These are phyloP conservation scores for Xanthoparmelia taractica DNA, from an alignment of 495 filamentous ascomycete species.

Conservation along the genomic window DNA sequence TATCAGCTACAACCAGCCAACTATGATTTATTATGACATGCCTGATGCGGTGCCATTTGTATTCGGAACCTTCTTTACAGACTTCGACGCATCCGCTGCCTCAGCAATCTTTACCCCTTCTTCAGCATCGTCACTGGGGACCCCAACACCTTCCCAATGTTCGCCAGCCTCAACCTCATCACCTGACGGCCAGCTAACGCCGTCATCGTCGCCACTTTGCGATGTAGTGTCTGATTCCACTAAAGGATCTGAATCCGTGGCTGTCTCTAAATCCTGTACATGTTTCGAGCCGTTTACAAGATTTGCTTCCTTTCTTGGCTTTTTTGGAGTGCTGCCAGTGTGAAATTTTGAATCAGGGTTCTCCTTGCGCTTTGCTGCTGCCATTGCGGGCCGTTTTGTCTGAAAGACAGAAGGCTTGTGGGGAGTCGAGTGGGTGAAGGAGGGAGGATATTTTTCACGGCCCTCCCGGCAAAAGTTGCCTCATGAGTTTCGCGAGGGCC, in stretches of 20 bases:
- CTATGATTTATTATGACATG: not conserved
- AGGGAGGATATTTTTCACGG: constrained; percentile 1
- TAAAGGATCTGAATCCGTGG: constrained; percentile 27
- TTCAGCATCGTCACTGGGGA: constrained; percentile 28
- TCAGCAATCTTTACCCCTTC: constrained; percentile 18
- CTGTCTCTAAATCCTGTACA: constrained; percentile 13
- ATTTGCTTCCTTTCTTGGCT: constrained; percentile 11
- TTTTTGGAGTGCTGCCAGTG: constrained; percentile 11
- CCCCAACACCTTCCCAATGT: constrained; percentile 28
- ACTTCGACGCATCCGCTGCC: constrained; percentile 17
- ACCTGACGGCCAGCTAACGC: constrained; percentile 27
- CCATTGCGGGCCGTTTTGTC: not conserved
- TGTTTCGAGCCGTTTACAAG: not conserved
- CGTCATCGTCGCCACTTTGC: constrained; percentile 26
- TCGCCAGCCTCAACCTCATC: constrained; percentile 35
- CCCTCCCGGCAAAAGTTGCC: constrained; percentile 8
- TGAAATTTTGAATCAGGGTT: not conserved
- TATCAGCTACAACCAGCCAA: not conserved
- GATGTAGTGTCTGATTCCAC: constrained; percentile 27
- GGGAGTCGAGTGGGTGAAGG: too few species aligned
- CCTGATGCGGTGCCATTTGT: not conserved
- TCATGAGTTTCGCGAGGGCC: not conserved
- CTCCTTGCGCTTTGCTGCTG: constrained; percentile 18
- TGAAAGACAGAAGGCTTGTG: too few species aligned
- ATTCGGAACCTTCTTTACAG: constrained; percentile 29